Percentiles rank a stretch among this genome's conserved stretches.
Evolutionary conservation across 2,329 filamentous ascomycete species (phyloP).

Genomic region (Sarocladiaceae sp.): DNA sequence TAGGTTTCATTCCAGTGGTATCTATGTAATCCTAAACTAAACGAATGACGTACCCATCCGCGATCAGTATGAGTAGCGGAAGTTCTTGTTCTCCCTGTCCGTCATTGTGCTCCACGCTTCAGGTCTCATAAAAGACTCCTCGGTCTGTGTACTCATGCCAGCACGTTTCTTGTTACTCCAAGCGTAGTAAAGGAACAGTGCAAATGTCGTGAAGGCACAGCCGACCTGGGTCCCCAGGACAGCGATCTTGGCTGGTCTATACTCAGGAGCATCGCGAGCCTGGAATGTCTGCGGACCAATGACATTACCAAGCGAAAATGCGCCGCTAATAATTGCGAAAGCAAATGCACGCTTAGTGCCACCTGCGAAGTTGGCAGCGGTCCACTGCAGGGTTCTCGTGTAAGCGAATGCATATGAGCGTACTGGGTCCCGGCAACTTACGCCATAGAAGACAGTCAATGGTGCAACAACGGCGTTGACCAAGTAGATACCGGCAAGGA

Average conservation of each 20-base stretch:
- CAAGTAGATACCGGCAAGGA: slow-evolving; percentile 43
- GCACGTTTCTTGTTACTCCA: slow-evolving; percentile 38
- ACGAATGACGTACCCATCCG: background rate
- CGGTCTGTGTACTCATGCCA: slow-evolving; percentile 23
- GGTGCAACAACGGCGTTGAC: slow-evolving; percentile 43
- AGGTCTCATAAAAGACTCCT: slow-evolving; percentile 34
- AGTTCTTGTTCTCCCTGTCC: slow-evolving; percentile 50
- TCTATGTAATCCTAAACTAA: background rate
- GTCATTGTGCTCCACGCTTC: slow-evolving; percentile 45
- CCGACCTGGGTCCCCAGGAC: slow-evolving; percentile 45
- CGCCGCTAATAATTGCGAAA: slow-evolving; percentile 40
- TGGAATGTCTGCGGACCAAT: slow-evolving; percentile 53
- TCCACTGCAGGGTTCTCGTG: slow-evolving; percentile 27
- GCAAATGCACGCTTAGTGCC: slow-evolving; percentile 47
- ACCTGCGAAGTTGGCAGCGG: slow-evolving; percentile 44
- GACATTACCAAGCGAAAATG: slow-evolving; percentile 48
- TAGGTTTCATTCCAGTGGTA: background rate
- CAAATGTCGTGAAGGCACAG: slow-evolving; percentile 33
- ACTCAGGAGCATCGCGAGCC: slow-evolving; percentile 42
- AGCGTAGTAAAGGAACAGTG: slow-evolving; percentile 43
- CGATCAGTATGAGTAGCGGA: slow-evolving; percentile 42
- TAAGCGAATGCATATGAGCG: no score
- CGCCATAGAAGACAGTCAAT: slow-evolving; percentile 38
- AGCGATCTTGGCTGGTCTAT: slow-evolving; percentile 47
- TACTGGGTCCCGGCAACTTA: slow-evolving; percentile 18